Base-by-base conservation (phyloP, 2,329 filamentous ascomycete species). In the Neurospora sp. region DNA sequence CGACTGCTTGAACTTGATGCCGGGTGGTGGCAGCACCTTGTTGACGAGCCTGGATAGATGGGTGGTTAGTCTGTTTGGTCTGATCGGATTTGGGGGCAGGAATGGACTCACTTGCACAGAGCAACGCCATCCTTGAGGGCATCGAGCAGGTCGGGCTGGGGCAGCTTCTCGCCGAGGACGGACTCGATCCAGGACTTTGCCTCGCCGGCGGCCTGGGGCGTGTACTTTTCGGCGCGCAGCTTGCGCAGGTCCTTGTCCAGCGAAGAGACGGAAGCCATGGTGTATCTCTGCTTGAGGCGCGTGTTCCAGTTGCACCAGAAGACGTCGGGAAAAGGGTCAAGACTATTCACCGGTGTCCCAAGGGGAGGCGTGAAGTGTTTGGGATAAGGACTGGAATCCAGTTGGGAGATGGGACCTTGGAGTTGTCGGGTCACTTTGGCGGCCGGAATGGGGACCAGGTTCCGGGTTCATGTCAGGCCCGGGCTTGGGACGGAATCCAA, bases 201-300 rank as follows among this genome's bases (percentile, higher is more conserved):
- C 82, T 98, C 94, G 75, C 92, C 92, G 68, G 93, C 94, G 52
- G 94, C 94, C 75, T 91, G 89, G 28, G 93, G 93, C 1, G 95
- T 98, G 82, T 97, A 98, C 82, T 95, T 92, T 72, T 94, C 92
- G 77, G 97, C 85, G 81, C 96, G 94, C 86, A 98, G 81, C 80
- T 90, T 93, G 85, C 92, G 92, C 88, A 99, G 86, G 84, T 99
- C 96, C 81, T 95, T 95, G 82, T 98, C 96, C 72, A 99, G 85
- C 73, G 93, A 97, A 73, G 92, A 88, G 39, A 98, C 95, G 46
- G 95, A 97, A 75, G 95, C 94, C 95, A 98, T 98, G 73, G 67
- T 68, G 68, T 39, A 62, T 62, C 52, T 17, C 28, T 62, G 52
- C 52, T 62, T 62, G 52, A 62, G 52, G 52, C 52, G 52, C 52